Percentiles rank a stretch among this genome's conserved stretches.
Conservation (phyloP, 2,329 filamentous ascomycete genomes). For the Arthrinium puccinioides region DNA sequence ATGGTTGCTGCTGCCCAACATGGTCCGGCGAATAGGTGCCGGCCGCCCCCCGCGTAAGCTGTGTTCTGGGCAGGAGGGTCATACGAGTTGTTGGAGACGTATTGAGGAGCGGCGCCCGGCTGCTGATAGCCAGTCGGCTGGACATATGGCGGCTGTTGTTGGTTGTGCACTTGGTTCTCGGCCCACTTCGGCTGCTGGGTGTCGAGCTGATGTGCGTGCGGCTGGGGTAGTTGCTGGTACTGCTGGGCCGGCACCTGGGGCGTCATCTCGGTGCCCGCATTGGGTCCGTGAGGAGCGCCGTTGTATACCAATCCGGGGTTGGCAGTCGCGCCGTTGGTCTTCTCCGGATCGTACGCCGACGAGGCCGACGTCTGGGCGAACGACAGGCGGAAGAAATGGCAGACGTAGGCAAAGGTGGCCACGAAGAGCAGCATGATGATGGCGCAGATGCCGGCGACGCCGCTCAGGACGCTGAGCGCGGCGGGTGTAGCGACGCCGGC, state of each 20-base stretch:
- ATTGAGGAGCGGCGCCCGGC: slow-evolving; percentile 1
- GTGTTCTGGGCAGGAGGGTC: slow-evolving; percentile 8
- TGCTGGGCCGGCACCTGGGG: slow-evolving; percentile 4
- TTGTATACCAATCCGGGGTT: neutral
- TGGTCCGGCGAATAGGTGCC: slow-evolving; percentile 11
- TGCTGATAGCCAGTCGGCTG: neutral
- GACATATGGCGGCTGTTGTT: slow-evolving; percentile 7
- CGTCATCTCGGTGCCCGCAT: slow-evolving; percentile 3
- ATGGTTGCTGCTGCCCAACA: slow-evolving; percentile 1
- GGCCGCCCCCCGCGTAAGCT: slow-evolving; percentile 9
- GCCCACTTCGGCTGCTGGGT: slow-evolving; percentile 4
- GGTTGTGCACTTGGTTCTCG: slow-evolving; percentile 7
- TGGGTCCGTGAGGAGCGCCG: neutral
- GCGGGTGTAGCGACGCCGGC: slow-evolving; percentile 26
- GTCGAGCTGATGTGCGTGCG: slow-evolving; percentile 7
- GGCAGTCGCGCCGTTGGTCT: slow-evolving; percentile 5
- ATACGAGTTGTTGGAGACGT: neutral
- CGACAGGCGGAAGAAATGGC: slow-evolving; percentile 22
- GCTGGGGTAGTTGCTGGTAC: slow-evolving; percentile 13
- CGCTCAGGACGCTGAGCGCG: slow-evolving; percentile 28
- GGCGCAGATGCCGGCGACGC: slow-evolving; percentile 35
- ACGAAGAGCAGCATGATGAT: slow-evolving; percentile 25
- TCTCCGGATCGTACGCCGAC: slow-evolving; percentile 14
- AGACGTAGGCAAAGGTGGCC: slow-evolving; percentile 21
- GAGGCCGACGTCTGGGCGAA: slow-evolving; percentile 7